Conservation (phyloP, 345 rosid species). For the Sonneratia caseolaris region DNA sequence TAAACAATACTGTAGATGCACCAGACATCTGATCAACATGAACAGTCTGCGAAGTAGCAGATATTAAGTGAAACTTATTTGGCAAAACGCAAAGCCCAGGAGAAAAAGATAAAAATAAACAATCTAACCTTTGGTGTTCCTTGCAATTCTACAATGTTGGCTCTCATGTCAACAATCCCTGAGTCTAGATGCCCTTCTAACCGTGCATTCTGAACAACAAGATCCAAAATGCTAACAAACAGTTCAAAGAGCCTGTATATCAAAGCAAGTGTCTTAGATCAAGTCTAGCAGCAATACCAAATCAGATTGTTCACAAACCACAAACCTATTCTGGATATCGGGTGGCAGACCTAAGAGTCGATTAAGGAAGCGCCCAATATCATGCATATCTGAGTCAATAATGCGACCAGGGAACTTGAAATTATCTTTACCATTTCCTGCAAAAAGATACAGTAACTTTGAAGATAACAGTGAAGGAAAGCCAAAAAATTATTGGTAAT, state of each 20-base stretch:
- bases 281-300: slow-evolving; percentile 5
- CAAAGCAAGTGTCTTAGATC: slow-evolving; percentile 16
- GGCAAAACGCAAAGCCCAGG: not conserved
- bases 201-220: slow-evolving; percentile 87
- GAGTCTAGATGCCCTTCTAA: slow-evolving; percentile 91
- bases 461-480: slow-evolving; percentile 1
- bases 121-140: slow-evolving; percentile 74
- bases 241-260: slow-evolving; percentile 78
- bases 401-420: slow-evolving; percentile 88
- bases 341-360: slow-evolving; percentile 94
- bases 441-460: slow-evolving; percentile 13
- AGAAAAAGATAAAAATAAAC: slow-evolving; percentile 6
- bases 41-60: slow-evolving; percentile 51
- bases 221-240: slow-evolving; percentile 78
- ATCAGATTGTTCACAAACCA: slow-evolving; percentile 12
- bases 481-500: slow-evolving; percentile 5
- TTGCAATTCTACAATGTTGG: slow-evolving; percentile 64
- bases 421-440: slow-evolving; percentile 78
- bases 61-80: slow-evolving; percentile 12
- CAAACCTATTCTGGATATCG: slow-evolving; percentile 86
- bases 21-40: slow-evolving; percentile 96
- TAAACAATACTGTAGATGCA: slow-evolving; percentile 79
- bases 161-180: slow-evolving; percentile 94
- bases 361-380: slow-evolving; percentile 90
- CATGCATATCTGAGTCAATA: slow-evolving; percentile 97